Evolutionary conservation across 164 flowering plant genomes (phyloP), one percentile per base, ranked within the genome.

Genomic region (Liquidambar formosana): DNA sequence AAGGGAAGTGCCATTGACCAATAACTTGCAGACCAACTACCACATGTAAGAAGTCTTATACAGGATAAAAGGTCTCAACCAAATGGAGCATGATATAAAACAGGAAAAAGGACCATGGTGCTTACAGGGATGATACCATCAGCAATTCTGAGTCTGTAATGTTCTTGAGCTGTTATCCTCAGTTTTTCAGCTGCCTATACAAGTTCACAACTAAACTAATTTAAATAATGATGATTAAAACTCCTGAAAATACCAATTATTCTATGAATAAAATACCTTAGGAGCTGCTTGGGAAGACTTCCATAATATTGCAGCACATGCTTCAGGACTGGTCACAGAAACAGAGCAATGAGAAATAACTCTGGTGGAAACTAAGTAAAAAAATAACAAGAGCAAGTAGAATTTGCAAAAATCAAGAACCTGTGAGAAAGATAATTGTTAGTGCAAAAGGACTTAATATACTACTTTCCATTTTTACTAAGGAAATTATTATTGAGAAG

Each of bases 271-370:
- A 61, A 60, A 23, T 69, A 76, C 79, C 82, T 73, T 64, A n/a
- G 82, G 78, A 64, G 80, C 73, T 41, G 78, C 76, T 57, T 76
- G 67, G 46, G 80, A 53, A 65, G 73, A 28, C 61, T 74, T 79
- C 82, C 82, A 76, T 65, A 79, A 45, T 49, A 79, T 79, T 43
- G 80, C 80, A 27, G 76, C 80, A 79, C 80, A 76, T 57, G 78
- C 78, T 68, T 79, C 82, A 19, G 82, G 82, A 61, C 82, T 79
- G 73, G 21, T 65, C 27, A 52, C n/a, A 18, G 22, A 23, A 48
- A 33, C 41, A 48, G 11, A 41, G 28, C 2, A 26, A 63, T 15
- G 27, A 16, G 23, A 18, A 61, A 25, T 9, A 5, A 57, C 13
- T 53, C 13, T 33, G 13, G 23, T 10, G 26, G 26, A 46, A 21